Evolutionary conservation across 345 rosid genomes (phyloP), one percentile per base, ranked within the genome.

Genomic region (Mercurialis annua): DNA sequence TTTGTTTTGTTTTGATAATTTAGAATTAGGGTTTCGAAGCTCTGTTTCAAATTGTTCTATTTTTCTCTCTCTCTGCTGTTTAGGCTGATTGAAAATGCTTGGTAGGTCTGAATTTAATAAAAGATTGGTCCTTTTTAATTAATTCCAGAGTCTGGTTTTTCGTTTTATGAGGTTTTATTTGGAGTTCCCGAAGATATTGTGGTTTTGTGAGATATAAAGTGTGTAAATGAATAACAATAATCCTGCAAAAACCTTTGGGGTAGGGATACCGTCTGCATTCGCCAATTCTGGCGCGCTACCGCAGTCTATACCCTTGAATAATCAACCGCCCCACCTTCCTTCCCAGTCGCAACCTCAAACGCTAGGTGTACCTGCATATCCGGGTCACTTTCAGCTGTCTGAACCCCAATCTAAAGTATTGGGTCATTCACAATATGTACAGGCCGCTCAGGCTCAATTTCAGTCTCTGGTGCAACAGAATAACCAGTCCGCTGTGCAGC

Each of bases 301-400:
- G n/a, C 80, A 79, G 47, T 58, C 76, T 38, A 64, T 50, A 69
- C 40, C 79, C 14, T 5, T 66, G 63, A 81, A 70, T 54, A 76
- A 67, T 62, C 79, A 74, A 53, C 10, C 70, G 29, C 14, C 81
- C 18, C 80, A 74, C 34, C 69, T 76, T 49, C 66, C 57, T 5
- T 71, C 83, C 10, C 81, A 68, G 64, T 36, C 84, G 24, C 76
- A 76, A 42, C 61, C 80, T 65, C 86, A 82, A 24, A 21, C 70
- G 20, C 83, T 68, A 42, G 79, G 73, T 29, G 83, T 66, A 27
- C 38, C 80, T 30, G 50, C 59, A 21, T 81, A 75, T 67, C 83
- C 84, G 0, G 88, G 86, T 10, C 88, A 84, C 73, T 80, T 84
- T 75, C 81, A 78, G 67, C 69, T 82, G 65, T 78, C 86, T 23